Percentiles rank a stretch among this genome's conserved stretches.
Evolutionary conservation across 139 green algal species (phyloP).

Genomic region (Chlamydomonas eustigma): DNA sequence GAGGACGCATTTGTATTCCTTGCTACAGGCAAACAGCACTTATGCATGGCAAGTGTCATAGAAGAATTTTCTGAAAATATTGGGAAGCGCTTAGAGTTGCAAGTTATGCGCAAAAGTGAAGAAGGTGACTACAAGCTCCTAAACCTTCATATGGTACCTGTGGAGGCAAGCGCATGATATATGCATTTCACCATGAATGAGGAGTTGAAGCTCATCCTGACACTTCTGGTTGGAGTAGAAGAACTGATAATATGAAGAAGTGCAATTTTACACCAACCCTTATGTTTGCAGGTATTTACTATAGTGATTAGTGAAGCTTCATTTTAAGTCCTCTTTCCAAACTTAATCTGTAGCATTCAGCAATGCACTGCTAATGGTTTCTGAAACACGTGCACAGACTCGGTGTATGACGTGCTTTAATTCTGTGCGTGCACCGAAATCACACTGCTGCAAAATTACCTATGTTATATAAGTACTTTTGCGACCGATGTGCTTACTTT

Average conservation of each 20-base stretch:
- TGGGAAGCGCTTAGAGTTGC: not conserved
- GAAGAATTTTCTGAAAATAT: not conserved
- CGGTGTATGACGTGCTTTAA: no score
- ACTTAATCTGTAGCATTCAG: no score
- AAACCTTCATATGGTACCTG: not conserved
- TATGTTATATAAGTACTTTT: no score
- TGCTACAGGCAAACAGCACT: constrained; percentile 2
- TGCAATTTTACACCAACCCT: not conserved
- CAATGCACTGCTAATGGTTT: no score
- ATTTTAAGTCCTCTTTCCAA: not conserved
- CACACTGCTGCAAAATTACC: no score
- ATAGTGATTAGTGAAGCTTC: not conserved
- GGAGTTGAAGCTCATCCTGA: not conserved
- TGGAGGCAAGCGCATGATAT: not conserved
- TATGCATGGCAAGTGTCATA: not conserved
- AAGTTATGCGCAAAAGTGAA: not conserved
- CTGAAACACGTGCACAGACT: no score
- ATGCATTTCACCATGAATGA: not conserved
- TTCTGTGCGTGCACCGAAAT: no score
- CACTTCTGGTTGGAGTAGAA: not conserved
- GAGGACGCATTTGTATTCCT: no score
- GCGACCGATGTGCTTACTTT: no score
- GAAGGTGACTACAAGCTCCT: not conserved
- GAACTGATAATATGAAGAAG: not conserved
- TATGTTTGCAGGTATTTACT: not conserved